Evolutionary conservation across 2,329 filamentous ascomycete species (phyloP), one percentile per base, ranked within the genome.

Genomic region (Aureobasidium sp.): DNA sequence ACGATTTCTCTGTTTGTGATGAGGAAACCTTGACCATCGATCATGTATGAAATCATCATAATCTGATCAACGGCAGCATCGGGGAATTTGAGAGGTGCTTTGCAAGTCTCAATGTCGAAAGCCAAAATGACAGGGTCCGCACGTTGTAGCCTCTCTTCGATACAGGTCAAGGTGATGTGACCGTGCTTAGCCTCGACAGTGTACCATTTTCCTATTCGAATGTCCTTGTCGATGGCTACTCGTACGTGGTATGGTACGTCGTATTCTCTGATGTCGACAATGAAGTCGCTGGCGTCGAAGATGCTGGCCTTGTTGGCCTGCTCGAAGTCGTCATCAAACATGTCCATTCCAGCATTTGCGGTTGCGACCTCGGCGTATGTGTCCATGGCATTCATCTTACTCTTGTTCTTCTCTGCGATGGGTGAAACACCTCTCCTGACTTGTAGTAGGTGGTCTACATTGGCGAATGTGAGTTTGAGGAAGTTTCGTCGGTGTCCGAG

Each of bases 21-120:
- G 39, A 99, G 80, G 69, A 97, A 99, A 5, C 94, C 94, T 76
- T 96, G 92, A 0, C 94, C 95, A 69, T 99, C 94, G 70, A 99
- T 97, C 95, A 99, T 99, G 79, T 99, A 99, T 36, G 95, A 99
- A 74, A 99, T 93, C 94, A 99, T 99, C 92, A 99, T 99, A 71
- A 99, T 88, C 73, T 96, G 93, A 76, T 99, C 94, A 66, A 96
- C 87, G 4, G 91, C 84, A 1, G 94, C 87, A 72, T 99, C 95
- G 29, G 94, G 95, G 69, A 99, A 99, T 74, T 99, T 99, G 61
- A 99, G 80, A 1, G 95, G 94, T 17, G 94, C 80, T 72, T 99
- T 99, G 5, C 90, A 93, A 2, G 94, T 99, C 76, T 99, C 94
- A 71, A 99, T 99, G 85, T 99, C 94, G 76, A 87, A 99, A n/a